Conservation (phyloP, 441 rosid genomes). For the Syzygium syzygioides region DNA sequence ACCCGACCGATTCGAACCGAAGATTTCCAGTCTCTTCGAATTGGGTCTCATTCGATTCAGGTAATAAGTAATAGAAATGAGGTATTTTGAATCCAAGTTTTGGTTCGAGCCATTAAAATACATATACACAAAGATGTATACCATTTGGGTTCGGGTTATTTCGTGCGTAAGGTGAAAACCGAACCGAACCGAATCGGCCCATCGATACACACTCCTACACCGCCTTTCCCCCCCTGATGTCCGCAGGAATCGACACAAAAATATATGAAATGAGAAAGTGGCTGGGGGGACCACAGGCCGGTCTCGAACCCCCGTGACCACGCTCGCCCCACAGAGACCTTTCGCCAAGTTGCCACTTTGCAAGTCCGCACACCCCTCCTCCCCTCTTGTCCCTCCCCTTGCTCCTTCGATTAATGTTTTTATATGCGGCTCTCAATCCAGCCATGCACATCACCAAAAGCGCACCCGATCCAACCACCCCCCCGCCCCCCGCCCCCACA, state of each 20-base stretch:
- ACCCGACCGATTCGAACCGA: not conserved
- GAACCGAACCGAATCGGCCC: not conserved
- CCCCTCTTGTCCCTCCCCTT: not conserved
- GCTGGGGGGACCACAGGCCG: not conserved
- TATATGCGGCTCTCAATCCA: not conserved
- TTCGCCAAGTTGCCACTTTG: not conserved
- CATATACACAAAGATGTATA: too few species aligned
- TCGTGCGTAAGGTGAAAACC: not conserved
- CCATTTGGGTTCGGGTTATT: too few species aligned
- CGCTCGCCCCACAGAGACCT: not conserved
- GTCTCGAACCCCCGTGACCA: not conserved
- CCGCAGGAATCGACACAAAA: not conserved
- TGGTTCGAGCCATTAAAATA: not conserved
- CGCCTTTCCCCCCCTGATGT: accelerated
- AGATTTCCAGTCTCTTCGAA: not conserved
- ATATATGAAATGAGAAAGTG: not conserved
- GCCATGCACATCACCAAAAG: not conserved
- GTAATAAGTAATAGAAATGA: too few species aligned
- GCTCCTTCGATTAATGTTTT: not conserved
- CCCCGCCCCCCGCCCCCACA: not conserved
- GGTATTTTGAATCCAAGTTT: not conserved
- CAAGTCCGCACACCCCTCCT: not conserved
- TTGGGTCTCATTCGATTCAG: not conserved
- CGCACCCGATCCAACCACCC: not conserved
- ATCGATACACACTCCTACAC: not conserved